Conservation (phyloP, 306 rosid genomes). For the Potentilla sterilis region DNA sequence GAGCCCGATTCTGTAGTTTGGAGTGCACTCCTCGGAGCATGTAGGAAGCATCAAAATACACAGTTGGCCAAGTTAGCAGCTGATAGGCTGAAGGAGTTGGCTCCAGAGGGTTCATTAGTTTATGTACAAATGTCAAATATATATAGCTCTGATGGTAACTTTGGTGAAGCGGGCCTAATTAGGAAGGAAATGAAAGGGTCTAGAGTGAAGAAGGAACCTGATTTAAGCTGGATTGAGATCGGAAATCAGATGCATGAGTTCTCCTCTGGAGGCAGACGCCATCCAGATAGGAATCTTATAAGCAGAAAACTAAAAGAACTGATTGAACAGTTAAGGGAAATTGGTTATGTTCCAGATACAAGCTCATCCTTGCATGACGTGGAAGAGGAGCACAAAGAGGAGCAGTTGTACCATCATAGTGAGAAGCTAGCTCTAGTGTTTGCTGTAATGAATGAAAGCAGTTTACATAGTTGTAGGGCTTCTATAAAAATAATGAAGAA, state of each 20-base stretch:
- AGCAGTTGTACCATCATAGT: constrained; percentile 73
- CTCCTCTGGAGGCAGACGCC: constrained; percentile 67
- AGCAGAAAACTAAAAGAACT: constrained; percentile 51
- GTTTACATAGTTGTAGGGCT: constrained; percentile 31
- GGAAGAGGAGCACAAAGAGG: constrained; percentile 80
- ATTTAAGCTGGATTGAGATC: constrained; percentile 81
- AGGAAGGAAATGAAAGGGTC: constrained; percentile 74
- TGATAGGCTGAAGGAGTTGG: constrained; percentile 59
- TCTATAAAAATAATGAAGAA: constrained; percentile 77
- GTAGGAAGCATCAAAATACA: constrained; percentile 73
- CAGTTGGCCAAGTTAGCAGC: constrained; percentile 71
- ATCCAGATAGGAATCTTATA: constrained; percentile 48
- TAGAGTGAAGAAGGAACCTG: constrained; percentile 79
- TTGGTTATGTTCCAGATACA: constrained; percentile 78
- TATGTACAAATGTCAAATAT: constrained; percentile 87
- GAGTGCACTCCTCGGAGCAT: constrained; percentile 87
- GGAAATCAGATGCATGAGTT: constrained; percentile 77
- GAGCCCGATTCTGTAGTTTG: constrained; percentile 84
- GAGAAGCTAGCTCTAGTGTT: constrained; percentile 85
- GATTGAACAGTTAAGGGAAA: constrained; percentile 61
- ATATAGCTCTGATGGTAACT: constrained; percentile 58
- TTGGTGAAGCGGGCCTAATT: constrained; percentile 52
- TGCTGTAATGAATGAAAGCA: constrained; percentile 58
- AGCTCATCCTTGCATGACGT: constrained; percentile 60
- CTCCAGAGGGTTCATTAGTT: constrained; percentile 60